Base-by-base conservation (phyloP, 805 yeast genomes). In the Candida boleticola region DNA sequence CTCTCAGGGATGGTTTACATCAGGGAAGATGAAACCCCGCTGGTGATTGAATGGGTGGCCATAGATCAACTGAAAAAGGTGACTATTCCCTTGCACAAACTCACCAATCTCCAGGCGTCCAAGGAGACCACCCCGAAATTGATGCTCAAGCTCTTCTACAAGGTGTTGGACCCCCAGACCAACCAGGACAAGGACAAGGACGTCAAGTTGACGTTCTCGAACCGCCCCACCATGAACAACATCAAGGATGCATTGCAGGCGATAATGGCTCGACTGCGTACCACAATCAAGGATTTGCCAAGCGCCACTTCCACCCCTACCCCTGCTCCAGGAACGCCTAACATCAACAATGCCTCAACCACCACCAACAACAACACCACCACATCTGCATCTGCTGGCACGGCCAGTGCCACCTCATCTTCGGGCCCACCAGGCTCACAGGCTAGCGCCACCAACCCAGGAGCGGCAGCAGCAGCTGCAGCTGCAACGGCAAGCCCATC, bases 161-260 rank as follows among this genome's bases (percentile, higher is more conserved):
- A 69, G 30, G 60, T 58, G 1, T 6, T 31, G 21, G 35, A 31
- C 18, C 20, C 7, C 5, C 56, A 60, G 1, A 76, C 60, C 9
- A 61, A 48, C 1, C 61, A 52, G 0, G 68, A 56, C 4, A 61
- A 54, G 9, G 60, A 58, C 21, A 56, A 57, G 42, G 60, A 61
- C 36, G 41, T 64, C 73, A 54, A 60, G 50, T 79, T 89, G 47
- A 71, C 84, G 1, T 87, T 89, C 62, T 80, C 79, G 42, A 83
- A 80, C 54, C 68, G 93, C 38, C 78, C 79, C 16, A 83, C 85
- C 5, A 85, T 89, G 88, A 88, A 85, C 48, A 77, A 74, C 46
- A 80, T 83, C 45, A 87, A 84, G 54, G 78, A 75, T 27, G 71
- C 84, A 0, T 62, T 85, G 10, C 89, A 84, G 51, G 81, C 82